Evolutionary conservation across 257 asterid species (phyloP).

Genomic region (Anisodus tanguticus): DNA sequence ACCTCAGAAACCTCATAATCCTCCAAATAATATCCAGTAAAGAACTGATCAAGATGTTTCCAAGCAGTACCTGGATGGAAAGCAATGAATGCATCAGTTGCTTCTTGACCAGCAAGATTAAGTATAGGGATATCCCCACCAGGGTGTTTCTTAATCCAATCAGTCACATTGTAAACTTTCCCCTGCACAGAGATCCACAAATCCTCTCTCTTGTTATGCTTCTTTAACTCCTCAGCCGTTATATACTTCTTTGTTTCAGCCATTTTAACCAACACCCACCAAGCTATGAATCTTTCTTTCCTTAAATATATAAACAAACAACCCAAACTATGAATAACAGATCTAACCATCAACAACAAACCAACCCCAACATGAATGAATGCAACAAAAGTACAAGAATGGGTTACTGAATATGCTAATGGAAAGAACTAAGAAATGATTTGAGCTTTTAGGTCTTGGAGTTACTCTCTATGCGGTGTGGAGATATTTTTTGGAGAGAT

Average conservation of each 20-base stretch:
- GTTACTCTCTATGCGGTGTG: neutral
- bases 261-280: neutral
- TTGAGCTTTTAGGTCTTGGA: neutral
- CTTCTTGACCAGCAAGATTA: slow-evolving; percentile 54
- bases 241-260: slow-evolving; percentile 33
- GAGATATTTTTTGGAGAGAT: neutral
- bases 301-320: neutral
- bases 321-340: neutral
- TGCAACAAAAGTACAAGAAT: neutral
- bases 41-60: slow-evolving; percentile 46
- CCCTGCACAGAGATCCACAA: slow-evolving; percentile 55
- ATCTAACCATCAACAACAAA: neutral
- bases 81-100: slow-evolving; percentile 58
- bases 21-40: slow-evolving; percentile 45
- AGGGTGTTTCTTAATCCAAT: slow-evolving; percentile 51
- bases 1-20: slow-evolving; percentile 55
- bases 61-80: slow-evolving; percentile 57
- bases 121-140: slow-evolving; percentile 50
- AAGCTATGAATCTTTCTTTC: neutral
- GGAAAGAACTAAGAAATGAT: neutral
- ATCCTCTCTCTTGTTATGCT: slow-evolving; percentile 45
- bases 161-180: slow-evolving; percentile 48
- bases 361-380: neutral
- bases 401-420: neutral
- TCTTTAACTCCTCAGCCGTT: slow-evolving; percentile 43